Conservation (phyloP, 371 early-diverging fungal species). For the Mucor circinelloides region DNA sequence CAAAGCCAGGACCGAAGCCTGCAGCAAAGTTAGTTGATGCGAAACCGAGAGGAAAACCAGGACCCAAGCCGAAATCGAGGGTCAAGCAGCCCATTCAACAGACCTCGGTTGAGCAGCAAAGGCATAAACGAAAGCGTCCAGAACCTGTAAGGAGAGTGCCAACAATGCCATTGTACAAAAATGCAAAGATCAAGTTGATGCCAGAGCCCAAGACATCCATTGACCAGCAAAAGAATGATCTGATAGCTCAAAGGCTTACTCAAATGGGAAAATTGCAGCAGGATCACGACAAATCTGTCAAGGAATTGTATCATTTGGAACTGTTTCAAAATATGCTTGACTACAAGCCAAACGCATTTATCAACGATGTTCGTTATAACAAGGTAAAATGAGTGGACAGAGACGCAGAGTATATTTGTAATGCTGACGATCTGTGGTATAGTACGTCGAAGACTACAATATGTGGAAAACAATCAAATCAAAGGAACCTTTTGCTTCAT, state of each 20-base stretch:
- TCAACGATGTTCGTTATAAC: conserved; percentile 56
- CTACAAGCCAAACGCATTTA: conserved; percentile 49
- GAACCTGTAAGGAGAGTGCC: not conserved
- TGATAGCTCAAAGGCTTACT: conserved; percentile 35
- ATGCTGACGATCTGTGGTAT: not conserved
- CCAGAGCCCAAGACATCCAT: conserved; percentile 31
- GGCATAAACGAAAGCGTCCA: not conserved
- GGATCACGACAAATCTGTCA: conserved; percentile 51
- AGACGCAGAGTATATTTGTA: not conserved
- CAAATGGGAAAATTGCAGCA: conserved; percentile 49
- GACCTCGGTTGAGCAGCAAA: not conserved
- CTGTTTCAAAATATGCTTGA: conserved; percentile 55
- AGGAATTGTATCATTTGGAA: conserved; percentile 65
- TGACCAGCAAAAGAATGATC: conserved; percentile 35
- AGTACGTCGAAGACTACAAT: conserved; percentile 54
- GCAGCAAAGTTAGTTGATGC: not conserved
- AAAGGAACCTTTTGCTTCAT: not conserved
- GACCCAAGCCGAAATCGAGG: not conserved
- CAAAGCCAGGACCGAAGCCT: not conserved
- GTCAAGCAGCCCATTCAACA: not conserved
- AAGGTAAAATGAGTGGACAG: conserved; percentile 34
- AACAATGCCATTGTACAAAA: conserved; percentile 10
- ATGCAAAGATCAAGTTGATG: conserved; percentile 24
- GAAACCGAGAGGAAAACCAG: not conserved
- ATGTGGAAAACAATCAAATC: conserved; percentile 40